Conservation (phyloP, 805 yeast species). For the Metahyphopichia silvanorum region DNA sequence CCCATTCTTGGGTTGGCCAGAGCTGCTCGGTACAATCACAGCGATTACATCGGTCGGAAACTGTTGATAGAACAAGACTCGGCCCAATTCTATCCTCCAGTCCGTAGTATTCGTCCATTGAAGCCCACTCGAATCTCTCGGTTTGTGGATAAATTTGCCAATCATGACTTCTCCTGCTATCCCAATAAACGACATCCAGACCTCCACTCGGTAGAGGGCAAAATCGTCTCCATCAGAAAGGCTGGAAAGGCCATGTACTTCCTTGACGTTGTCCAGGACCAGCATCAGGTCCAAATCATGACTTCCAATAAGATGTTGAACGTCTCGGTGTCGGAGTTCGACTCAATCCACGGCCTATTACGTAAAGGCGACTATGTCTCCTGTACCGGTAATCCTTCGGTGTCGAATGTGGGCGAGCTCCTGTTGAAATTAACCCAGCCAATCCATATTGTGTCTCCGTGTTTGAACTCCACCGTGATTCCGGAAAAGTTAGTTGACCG, state of each 20-base stretch:
- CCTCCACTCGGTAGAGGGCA: conserved; percentile 44
- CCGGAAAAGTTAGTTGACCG: conserved; percentile 63
- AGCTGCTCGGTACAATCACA: too few relatives aligned
- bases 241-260: conserved; percentile 71
- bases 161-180: conserved; percentile 6
- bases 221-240: conserved; percentile 53
- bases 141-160: conserved; percentile 7
- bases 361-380: conserved; percentile 72
- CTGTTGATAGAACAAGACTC: too few relatives aligned
- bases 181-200: conserved; percentile 7
- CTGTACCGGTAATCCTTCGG: conserved; percentile 67
- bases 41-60: too few relatives aligned
- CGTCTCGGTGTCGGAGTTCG: conserved; percentile 41
- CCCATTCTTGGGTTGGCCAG: too few relatives aligned
- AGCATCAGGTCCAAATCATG: conserved; percentile 55
- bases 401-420: conserved; percentile 75
- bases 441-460: conserved; percentile 58
- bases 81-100: too few relatives aligned
- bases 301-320: conserved; percentile 50
- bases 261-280: conserved; percentile 66
- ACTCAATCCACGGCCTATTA: conserved; percentile 37
- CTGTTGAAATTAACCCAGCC: conserved; percentile 59
- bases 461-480: conserved; percentile 38
- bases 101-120: too few relatives aligned
- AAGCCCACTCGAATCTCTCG: conserved; percentile 1